Base-by-base conservation (phyloP, 208 protist species). In the Lotmaria passim region DNA sequence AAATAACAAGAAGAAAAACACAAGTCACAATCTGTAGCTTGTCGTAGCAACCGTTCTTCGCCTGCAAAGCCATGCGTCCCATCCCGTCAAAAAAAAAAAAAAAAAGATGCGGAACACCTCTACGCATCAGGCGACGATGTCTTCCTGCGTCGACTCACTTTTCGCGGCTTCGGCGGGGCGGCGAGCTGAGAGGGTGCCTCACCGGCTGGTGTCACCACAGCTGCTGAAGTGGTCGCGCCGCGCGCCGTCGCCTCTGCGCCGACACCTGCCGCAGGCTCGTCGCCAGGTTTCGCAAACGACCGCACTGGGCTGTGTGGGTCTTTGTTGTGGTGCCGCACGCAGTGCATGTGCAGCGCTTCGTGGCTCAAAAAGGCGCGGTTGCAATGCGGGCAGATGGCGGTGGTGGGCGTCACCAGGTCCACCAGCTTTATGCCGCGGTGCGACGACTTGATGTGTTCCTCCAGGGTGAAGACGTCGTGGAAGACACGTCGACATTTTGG, bases 401-500 rank as follows among this genome's bases (percentile, higher is more conserved):
- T 70, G n/a, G 69, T 80, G 15, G 68, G 56, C 4, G 91, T 52
- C 4, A 82, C 81, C 44, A 94, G 51, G 62, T 93, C 85, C 6
- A 56, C 51, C 17, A 89, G 48, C 36, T 44, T 21, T 34, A 93
- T 62, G 0, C 61, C 73, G 7, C 75, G 73, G 75, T 95, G 90
- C 48, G 47, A 21, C 15, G 71, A 33, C 28, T 52, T 77, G 17
- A 95, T 73, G 69, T 96, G 91, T 26, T 81, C 69, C 34, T 87
- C 78, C 21, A 96, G 78, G 7, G 83, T 81, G 56, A 83, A 85
- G 24, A 80, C 46, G 56, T 93, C 87, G 11, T 75, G 31, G 50
- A 93, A 90, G 23, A 86, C 64, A 34, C 91, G 91, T 67, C 90
- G 90, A 71, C 91, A 96, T 28, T 86, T 87, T 11, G 91, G 91